Evolutionary conservation across 768 basidiomycete species (phyloP), one percentile per base, ranked within the genome.

Genomic region (Auriscalpium vulgare): DNA sequence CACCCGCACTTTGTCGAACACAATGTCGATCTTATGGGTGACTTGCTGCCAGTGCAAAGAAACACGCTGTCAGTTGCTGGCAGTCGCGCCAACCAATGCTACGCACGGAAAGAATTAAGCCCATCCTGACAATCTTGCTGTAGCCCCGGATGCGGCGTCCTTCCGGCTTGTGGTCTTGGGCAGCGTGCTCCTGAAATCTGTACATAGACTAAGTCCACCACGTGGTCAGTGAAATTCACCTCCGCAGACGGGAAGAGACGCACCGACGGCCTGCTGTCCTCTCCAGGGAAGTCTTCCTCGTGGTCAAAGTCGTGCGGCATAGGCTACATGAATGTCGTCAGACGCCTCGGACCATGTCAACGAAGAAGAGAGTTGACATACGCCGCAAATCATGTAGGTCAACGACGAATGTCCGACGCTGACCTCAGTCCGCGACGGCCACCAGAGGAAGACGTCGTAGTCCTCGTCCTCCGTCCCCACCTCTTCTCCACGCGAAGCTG

Each of bases 381-480:
- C 29, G 4, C 29, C 29, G 29, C 29, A 29, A 29, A 29, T 29
- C 29, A 29, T 7, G 7, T 29, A 29, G 29, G 29, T 29, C 29
- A 29, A 29, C 9, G 37, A 45, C 34, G 35, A 46, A 11, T 14
- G 36, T 21, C 23, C 38, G 44, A 13, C 36, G 40, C 43, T 37
- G 48, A 36, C 46, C 34, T 56, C 48, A 29, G 29, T 57, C 36
- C 56, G 51, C 3, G 58, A 59, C 14, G 58, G 58, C 58, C 58
- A 59, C 43, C 56, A 59, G 40, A 59, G 56, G 23, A 56, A 59
- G 37, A 48, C 52, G 37, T 59, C 58, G 44, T 59, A 59, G 56
- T 59, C 58, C 47, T 59, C 58, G 29, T 59, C 58, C 11, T 19
- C 51, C 13, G 40, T 49, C 17, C 53, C 56, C 19, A 59, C 45